Conservation (phyloP, 2,329 filamentous ascomycete genomes). For the Colletotrichum cuscutae region DNA sequence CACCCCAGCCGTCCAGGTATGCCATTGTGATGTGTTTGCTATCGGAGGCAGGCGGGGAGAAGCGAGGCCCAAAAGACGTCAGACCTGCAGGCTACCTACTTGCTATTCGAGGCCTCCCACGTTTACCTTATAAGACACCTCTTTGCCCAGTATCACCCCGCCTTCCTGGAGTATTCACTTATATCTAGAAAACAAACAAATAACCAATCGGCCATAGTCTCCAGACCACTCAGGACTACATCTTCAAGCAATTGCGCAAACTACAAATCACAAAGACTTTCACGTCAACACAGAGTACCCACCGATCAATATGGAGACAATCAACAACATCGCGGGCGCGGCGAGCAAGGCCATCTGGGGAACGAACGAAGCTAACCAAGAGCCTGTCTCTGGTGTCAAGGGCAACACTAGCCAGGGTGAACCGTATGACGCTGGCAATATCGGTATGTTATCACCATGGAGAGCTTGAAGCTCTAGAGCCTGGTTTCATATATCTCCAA, state of each 20-base stretch:
- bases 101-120: background rate
- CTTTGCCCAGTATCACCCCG: slow-evolving; percentile 9
- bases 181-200: background rate
- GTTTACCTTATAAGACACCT: slow-evolving; percentile 13
- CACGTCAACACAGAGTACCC: background rate
- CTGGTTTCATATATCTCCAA: no score
- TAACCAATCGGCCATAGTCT: background rate
- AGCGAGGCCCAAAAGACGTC: slow-evolving; percentile 20
- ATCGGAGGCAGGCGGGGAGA: background rate
- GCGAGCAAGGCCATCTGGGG: slow-evolving; percentile 57
- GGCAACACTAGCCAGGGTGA: slow-evolving; percentile 76
- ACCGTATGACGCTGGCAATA: slow-evolving; percentile 83
- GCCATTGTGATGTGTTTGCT: background rate
- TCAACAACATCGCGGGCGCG: slow-evolving; percentile 63
- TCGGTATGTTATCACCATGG: slow-evolving; percentile 52
- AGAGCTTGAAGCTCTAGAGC: background rate
- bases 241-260: background rate
- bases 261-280: background rate
- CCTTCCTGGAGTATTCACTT: background rate
- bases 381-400: slow-evolving; percentile 77
- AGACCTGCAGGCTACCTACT: slow-evolving; percentile 7
- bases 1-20: slow-evolving; percentile 2
- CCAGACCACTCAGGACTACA: background rate
- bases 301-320: slow-evolving; percentile 67
- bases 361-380: slow-evolving; percentile 54